Evolutionary conservation across 2,329 filamentous ascomycete genomes (phyloP), one percentile per base, ranked within the genome.

Genomic region (Aspergillus sojae): DNA sequence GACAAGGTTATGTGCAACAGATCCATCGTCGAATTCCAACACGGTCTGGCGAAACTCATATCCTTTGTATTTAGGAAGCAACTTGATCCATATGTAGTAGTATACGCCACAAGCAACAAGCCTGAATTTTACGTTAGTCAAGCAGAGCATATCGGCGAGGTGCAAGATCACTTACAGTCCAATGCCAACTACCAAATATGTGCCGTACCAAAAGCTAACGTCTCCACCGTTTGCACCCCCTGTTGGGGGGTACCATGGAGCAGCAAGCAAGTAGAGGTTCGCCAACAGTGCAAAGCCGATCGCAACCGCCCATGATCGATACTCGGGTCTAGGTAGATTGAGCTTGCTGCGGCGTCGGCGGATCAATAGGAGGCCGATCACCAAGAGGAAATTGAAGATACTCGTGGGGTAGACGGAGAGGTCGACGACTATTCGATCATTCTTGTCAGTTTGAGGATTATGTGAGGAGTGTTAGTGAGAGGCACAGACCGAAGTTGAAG

Each of bases 181-280:
- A 62, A 92, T 83, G 0, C 89, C 89, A 0, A 87, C 84, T 0
- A 88, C 85, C 23, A 85, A 84, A 68, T 92, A 91, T 0, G 89
- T 91, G 1, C 83, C 89, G 67, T 92, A 93, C 86, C 87, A 92
- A 75, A 93, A 92, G 59, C 85, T 89, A 1, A 91, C 89, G 61
- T 89, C 86, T 0, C 89, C 89, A 0, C 84, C 86, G 39, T 84
- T 83, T 0, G 79, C 79, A 0, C 89, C 89, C 0, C 80, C 83
- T 0, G 81, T 79, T 0, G 90, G 90, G 2, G 89, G 90, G 67
- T 88, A 89, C 90, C 89, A 92, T 0, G 90, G 89, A 82, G 91
- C 90, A 19, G 88, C 82, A 2, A 92, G 77, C 52, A 91, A 78
- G 63, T 87, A 91, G 0, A 88, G 61, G 58, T 90, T 85, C 0